Evolutionary conservation across 2,329 filamentous ascomycete genomes (phyloP).

Genomic region (Alternaria solani): DNA sequence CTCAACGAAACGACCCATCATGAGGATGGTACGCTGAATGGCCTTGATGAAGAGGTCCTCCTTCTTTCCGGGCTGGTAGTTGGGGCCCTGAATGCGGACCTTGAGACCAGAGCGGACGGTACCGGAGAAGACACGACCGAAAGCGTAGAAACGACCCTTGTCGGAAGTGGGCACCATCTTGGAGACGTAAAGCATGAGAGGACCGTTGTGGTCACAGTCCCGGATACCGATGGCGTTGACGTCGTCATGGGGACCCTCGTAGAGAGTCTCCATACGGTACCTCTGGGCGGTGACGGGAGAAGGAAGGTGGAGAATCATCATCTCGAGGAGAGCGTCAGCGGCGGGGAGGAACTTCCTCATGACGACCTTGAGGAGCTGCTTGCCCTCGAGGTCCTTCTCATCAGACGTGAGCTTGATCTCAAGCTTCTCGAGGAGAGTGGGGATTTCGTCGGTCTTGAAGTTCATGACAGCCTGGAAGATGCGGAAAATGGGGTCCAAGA

Average conservation of each 20-base stretch:
- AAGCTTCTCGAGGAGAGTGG: slow-evolving; percentile 87
- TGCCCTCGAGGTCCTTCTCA: slow-evolving; percentile 94
- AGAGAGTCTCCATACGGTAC: slow-evolving; percentile 98
- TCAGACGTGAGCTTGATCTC: slow-evolving; percentile 87
- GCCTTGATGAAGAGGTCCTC: slow-evolving; percentile 99
- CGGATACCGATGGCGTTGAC: slow-evolving; percentile 95
- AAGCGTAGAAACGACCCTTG: slow-evolving; percentile 99
- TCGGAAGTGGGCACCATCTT: slow-evolving; percentile 99
- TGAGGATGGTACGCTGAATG: slow-evolving; percentile 99
- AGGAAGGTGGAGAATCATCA: slow-evolving; percentile 99
- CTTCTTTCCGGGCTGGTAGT: slow-evolving; percentile 98
- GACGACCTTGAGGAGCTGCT: slow-evolving; percentile 95
- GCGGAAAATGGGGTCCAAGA: slow-evolving; percentile 99
- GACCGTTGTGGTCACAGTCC: slow-evolving; percentile 96
- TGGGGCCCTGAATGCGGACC: slow-evolving; percentile 99
- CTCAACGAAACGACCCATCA: slow-evolving; percentile 99
- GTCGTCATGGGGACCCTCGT: slow-evolving; percentile 96
- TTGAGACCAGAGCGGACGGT: slow-evolving; percentile 97
- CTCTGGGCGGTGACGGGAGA: slow-evolving; percentile 94
- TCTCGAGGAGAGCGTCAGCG: slow-evolving; percentile 97
- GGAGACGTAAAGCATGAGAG: slow-evolving; percentile 99
- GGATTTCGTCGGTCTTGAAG: slow-evolving; percentile 95
- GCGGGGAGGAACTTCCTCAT: slow-evolving; percentile 99
- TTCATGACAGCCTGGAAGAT: slow-evolving; percentile 97
- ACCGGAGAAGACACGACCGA: slow-evolving; percentile 99